Evolutionary conservation across 257 asterid genomes (phyloP).

Genomic region (Scutellaria galericulata): DNA sequence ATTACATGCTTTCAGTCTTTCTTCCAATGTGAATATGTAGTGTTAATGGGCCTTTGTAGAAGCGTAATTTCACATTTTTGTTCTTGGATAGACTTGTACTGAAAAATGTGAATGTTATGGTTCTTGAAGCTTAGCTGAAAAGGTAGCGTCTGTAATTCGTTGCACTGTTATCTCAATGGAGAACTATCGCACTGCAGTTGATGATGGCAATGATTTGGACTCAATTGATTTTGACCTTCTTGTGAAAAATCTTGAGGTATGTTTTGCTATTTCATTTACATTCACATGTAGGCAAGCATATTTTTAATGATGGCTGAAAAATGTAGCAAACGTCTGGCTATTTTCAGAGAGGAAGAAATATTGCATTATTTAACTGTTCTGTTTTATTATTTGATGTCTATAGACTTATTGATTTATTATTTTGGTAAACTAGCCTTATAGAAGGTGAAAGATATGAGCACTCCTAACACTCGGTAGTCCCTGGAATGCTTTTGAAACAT

Average conservation of each 20-base stretch:
- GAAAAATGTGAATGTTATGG: slow-evolving; percentile 42
- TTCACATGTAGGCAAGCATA: background rate
- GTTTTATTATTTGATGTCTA: slow-evolving; percentile 9
- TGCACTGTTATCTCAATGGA: slow-evolving; percentile 92
- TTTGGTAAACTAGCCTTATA: background rate
- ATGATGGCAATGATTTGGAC: slow-evolving; percentile 89
- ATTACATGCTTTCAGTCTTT: slow-evolving; percentile 1
- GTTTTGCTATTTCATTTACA: slow-evolving; percentile 2
- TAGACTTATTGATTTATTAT: slow-evolving; percentile 10
- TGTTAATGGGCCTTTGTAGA: background rate
- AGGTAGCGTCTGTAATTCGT: slow-evolving; percentile 94
- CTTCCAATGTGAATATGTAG: background rate
- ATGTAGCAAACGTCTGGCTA: background rate
- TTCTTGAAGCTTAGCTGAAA: slow-evolving; percentile 93
- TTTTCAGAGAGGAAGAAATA: background rate
- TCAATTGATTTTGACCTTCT: slow-evolving; percentile 89
- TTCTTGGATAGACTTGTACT: slow-evolving; percentile 16
- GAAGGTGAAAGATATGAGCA: background rate
- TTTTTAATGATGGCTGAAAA: slow-evolving; percentile 3
- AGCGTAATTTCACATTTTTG: slow-evolving; percentile 27
- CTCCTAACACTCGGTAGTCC: background rate
- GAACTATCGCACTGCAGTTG: slow-evolving; percentile 90
- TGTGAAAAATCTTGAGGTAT: slow-evolving; percentile 88
- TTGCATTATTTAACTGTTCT: slow-evolving; percentile 3
- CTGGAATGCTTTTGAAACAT: slow-evolving; percentile 3